Evolutionary conservation across 2,329 filamentous ascomycete genomes (phyloP).

Genomic region (Pseudogymnoascus sp.): DNA sequence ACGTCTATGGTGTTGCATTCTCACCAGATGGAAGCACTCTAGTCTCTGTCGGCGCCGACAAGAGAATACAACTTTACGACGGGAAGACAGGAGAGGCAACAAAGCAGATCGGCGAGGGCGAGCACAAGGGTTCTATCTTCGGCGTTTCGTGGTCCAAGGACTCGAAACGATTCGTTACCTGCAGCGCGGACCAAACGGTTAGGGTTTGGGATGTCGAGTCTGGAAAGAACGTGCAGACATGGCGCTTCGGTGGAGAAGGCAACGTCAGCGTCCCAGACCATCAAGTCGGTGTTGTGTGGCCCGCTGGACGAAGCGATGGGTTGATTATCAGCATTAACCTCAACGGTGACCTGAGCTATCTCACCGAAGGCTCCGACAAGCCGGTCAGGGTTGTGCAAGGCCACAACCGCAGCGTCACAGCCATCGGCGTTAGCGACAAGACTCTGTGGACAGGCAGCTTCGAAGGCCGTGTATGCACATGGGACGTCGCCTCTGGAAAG

Average conservation of each 20-base stretch:
- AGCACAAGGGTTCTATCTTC: slow-evolving; percentile 89
- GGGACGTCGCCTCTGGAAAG: slow-evolving; percentile 65
- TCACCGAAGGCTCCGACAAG: slow-evolving; percentile 60
- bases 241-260: slow-evolving; percentile 73
- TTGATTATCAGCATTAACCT: slow-evolving; percentile 86
- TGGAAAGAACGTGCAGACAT: slow-evolving; percentile 68
- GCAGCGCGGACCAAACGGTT: slow-evolving; percentile 89
- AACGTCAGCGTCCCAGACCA: slow-evolving; percentile 68
- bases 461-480: slow-evolving; percentile 77
- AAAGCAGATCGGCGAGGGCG: slow-evolving; percentile 68
- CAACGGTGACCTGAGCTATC: slow-evolving; percentile 82
- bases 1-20: slow-evolving; percentile 80
- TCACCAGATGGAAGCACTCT: slow-evolving; percentile 76
- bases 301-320: slow-evolving; percentile 70
- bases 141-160: slow-evolving; percentile 84
- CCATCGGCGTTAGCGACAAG: slow-evolving; percentile 53
- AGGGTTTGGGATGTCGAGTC: slow-evolving; percentile 87
- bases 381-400: slow-evolving; percentile 70
- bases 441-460: slow-evolving; percentile 86
- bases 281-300: slow-evolving; percentile 91
- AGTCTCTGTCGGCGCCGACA: slow-evolving; percentile 87
- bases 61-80: slow-evolving; percentile 87
- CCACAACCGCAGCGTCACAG: slow-evolving; percentile 85
- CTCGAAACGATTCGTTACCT: slow-evolving; percentile 78
- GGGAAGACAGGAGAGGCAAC: slow-evolving; percentile 87